Evolutionary conservation across 2,329 filamentous ascomycete species (phyloP), one percentile per base, ranked within the genome.

Genomic region (Aquanectria penicillioides): DNA sequence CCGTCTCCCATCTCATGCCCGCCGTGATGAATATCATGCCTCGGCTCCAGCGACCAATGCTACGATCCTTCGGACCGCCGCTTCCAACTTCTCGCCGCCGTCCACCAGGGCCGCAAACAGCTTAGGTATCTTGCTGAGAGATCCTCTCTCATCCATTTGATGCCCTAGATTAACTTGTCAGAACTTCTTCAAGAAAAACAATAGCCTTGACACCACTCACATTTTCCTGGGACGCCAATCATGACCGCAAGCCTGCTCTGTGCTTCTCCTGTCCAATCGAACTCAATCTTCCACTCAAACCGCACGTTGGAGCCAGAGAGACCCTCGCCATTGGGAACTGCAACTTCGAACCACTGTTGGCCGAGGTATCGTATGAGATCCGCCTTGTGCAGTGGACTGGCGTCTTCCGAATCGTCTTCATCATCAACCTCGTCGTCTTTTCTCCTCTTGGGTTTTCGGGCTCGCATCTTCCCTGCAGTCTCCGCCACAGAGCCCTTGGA

Each of bases 181-280:
- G n/a, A n/a, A n/a, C n/a, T n/a, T n/a, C n/a, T n/a, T n/a, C n/a
- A n/a, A n/a, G n/a, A n/a, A n/a, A n/a, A n/a, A n/a, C n/a, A n/a
- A n/a, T n/a, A n/a, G 11, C 1, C 0, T 33, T 36, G 1, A 13
- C 9, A 34, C 17, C 5, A 83, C 88, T 83, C 74, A 91, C 89
- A 92, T 70, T 84, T 85, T 7, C 77, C 80, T 1, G 89, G 89
- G 34, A 87, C 76, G 5, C 83, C 83, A 2, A 86, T 76, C 61
- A 85, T 71, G 10, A 88, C 77, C 5, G 75, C 76, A 13, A 91
- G 74, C 38, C 78, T 78, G 64, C 84, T 90, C 67, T 84, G 82
- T 5, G 87, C 89, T 69, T 92, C 89, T 6, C 89, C 89, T 0
- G 88, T 89, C 89, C 89, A 92, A 72, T 92, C 89, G 67, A 92